Conservation (phyloP, 164 flowering plant species). For the Cinnamomum micranthum region DNA sequence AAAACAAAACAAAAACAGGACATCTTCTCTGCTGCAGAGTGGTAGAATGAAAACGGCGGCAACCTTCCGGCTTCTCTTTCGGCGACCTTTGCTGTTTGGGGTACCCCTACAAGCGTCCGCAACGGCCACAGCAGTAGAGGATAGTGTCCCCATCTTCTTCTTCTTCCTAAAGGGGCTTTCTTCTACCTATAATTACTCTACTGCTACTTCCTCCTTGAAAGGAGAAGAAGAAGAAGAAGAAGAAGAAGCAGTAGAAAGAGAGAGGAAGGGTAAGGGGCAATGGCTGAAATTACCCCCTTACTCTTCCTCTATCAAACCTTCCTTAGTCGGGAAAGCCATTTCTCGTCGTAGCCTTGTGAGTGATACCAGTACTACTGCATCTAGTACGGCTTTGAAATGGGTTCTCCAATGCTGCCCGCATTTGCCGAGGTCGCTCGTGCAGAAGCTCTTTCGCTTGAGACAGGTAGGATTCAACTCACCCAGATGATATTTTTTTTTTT, state of each 20-base stretch:
- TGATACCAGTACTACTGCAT: slow-evolving; percentile 2
- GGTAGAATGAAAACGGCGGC: too few relatives aligned
- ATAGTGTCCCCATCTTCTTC: not conserved
- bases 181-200: slow-evolving; percentile 6
- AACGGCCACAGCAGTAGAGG: not conserved
- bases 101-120: not conserved
- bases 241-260: slow-evolving; percentile 3
- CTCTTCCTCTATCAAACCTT: slow-evolving; percentile 27
- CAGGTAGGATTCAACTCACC: slow-evolving; percentile 42
- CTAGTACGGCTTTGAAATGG: slow-evolving; percentile 79
- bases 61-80: too few relatives aligned
- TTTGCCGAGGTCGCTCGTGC: slow-evolving; percentile 73
- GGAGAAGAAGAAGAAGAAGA: slow-evolving; percentile 14
- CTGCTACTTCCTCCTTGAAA: not conserved
- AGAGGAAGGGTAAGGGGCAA: slow-evolving; percentile 21
- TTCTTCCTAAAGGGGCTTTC: not conserved
- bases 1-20: too few relatives aligned
- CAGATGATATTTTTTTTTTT: not conserved
- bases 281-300: slow-evolving; percentile 73
- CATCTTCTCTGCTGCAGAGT: too few relatives aligned
- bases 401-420: slow-evolving; percentile 77
- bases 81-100: too few relatives aligned
- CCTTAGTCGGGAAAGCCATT: slow-evolving; percentile 37
- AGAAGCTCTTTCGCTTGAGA: slow-evolving; percentile 92
- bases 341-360: slow-evolving; percentile 8